Conservation (phyloP, 352 stramenopile species). For the Phytophthora nicotianae region DNA sequence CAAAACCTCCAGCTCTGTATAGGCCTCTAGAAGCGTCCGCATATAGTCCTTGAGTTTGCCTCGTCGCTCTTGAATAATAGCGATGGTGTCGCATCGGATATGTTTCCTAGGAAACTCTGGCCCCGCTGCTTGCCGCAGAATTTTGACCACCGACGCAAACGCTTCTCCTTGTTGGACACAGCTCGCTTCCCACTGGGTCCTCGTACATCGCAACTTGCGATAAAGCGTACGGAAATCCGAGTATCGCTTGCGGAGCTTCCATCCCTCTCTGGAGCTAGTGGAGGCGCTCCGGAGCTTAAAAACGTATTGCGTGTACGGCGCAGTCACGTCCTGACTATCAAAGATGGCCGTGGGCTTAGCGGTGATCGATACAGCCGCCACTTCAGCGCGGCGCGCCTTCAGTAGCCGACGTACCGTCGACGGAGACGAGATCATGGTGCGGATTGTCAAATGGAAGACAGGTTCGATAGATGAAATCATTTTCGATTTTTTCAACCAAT, state of each 20-base stretch:
- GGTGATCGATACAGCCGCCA: constrained; percentile 21
- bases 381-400: constrained; percentile 25
- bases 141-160: constrained; percentile 11
- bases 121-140: constrained; percentile 19
- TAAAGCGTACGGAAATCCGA: constrained; percentile 32
- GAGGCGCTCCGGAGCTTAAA: constrained; percentile 27
- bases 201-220: constrained; percentile 19
- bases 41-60: constrained; percentile 26
- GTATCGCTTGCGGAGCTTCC: constrained; percentile 35
- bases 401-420: constrained; percentile 25
- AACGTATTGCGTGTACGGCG: constrained; percentile 37
- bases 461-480: too few relatives aligned
- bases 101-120: constrained; percentile 37
- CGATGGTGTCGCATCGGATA: constrained; percentile 31
- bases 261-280: constrained; percentile 20
- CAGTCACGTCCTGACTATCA: constrained; percentile 25
- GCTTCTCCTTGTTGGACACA: constrained; percentile 24
- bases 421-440: constrained; percentile 2
- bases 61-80: constrained; percentile 33
- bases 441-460: too few relatives aligned
- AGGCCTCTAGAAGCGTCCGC: constrained; percentile 23
- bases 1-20: constrained; percentile 36
- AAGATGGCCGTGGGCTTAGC: constrained; percentile 29
- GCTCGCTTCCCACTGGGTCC: constrained; percentile 15
- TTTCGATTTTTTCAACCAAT: constrained; percentile 8